Evolutionary conservation across 148 eudicot genomes (phyloP), one percentile per base, ranked within the genome.

Genomic region (Fallopia convolvulus): DNA sequence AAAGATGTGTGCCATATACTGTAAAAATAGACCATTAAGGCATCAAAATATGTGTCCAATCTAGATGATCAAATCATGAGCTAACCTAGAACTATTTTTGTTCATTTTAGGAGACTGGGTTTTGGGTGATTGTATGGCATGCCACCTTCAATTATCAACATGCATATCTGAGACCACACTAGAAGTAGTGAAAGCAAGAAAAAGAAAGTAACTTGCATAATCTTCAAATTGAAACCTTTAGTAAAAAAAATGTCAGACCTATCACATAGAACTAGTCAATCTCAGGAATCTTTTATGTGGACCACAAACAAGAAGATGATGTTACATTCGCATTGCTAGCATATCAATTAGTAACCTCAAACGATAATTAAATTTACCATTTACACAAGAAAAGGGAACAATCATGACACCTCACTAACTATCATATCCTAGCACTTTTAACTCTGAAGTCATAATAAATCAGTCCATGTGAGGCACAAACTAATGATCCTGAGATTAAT

Each of bases 181-280:
- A 66, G 44, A 60, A 61, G 68, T 33, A 15, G 72, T 68, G 12
- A 39, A 33, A 68, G 21, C 72, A 68, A 39, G 72, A 68, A 32
- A 33, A 1, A 13, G 32, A 66, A 36, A 32, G 72, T 32, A 68
- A 68, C 44, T 68, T 33, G 72, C 8, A 6, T 39, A 36, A 10
- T 61, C 17, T 15, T n/a, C 42, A 68, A 68, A 36, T 39, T 36
- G 17, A 15, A 36, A 39, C 72, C 21, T 4, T 12, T 39, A 65
- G 30, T 58, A 32, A 58, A 58, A 58, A 58, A 55, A 58, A 20
- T 21, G 32, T 8, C 30, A 58, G 1, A 30, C 8, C 41, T 36
- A 14, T 36, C 5, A 68, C 72, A 68, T 14, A 68, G 72, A 68
- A 68, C n/a, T 68, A 68, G 72, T 68, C 10, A 68, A 68, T 36